phyloP scores from a whole-genome alignment of 2,329 filamentous ascomycete species.

The Alternaria conjuncta region DNA sequence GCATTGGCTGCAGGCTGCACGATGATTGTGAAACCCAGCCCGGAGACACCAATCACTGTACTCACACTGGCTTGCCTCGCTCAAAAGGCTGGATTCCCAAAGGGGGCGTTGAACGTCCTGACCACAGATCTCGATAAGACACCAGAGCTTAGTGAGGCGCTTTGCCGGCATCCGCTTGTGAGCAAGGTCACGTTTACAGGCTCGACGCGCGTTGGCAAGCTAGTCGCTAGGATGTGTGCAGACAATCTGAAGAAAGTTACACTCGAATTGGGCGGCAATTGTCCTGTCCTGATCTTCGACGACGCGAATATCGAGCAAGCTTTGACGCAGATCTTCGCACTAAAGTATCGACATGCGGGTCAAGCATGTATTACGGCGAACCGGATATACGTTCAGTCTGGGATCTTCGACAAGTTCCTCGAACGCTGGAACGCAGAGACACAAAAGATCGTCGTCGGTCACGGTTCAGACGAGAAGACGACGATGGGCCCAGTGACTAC shows the following conservation, averaged over 20 bases:
- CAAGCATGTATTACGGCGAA: conserved; percentile 72
- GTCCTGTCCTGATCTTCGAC: conserved; percentile 69
- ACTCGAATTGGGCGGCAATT: conserved; percentile 69
- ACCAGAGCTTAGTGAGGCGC: conserved; percentile 60
- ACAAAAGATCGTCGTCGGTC: conserved; percentile 64
- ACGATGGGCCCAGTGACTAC: conserved; percentile 69
- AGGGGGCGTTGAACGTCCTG: conserved; percentile 66
- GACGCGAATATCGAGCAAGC: conserved; percentile 67
- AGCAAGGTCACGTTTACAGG: conserved; percentile 69
- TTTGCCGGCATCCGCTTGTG: conserved; percentile 63
- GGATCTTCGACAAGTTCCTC: conserved; percentile 67
- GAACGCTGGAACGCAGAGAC: conserved; percentile 60
- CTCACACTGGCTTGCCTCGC: conserved; percentile 49
- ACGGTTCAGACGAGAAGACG: conserved; percentile 63
- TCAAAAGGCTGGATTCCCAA: conserved; percentile 56
- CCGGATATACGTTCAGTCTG: conserved; percentile 68
- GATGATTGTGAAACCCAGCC: conserved; percentile 64
- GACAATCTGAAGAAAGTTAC: conserved; percentile 69
- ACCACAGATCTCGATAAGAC: conserved; percentile 65
- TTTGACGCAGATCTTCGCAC: conserved; percentile 52
- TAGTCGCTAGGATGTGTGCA: conserved; percentile 65
- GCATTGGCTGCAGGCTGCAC: conserved; percentile 75
- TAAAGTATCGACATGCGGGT: conserved; percentile 66
- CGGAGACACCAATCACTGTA: conserved; percentile 50
- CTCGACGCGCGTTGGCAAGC: conserved; percentile 66